Evolutionary conservation across 2,329 filamentous ascomycete species (phyloP).

Genomic region (Herpotrichia juniperi): DNA sequence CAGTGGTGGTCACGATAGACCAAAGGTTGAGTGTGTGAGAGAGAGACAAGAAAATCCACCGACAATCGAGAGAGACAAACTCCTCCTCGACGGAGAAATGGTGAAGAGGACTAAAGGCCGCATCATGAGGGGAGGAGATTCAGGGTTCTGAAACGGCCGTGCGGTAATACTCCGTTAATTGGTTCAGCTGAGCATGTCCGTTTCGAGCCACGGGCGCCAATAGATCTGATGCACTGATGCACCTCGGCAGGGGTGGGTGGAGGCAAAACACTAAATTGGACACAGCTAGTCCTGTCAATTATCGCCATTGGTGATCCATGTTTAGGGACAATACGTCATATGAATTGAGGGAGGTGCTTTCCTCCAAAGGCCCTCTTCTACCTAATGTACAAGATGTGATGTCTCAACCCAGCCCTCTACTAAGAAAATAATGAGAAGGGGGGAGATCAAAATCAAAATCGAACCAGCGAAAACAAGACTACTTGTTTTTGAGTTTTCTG

Average conservation of each 20-base stretch:
- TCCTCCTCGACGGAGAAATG: constrained; percentile 34
- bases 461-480: constrained; percentile 29
- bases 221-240: neutral
- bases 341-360: constrained; percentile 5
- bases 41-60: constrained; percentile 39
- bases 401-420: constrained; percentile 37
- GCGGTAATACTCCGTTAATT: constrained; percentile 11
- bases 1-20: constrained; percentile 35
- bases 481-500: constrained; percentile 45
- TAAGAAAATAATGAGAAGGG: constrained; percentile 29
- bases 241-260: neutral
- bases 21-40: constrained; percentile 28
- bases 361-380: constrained; percentile 1
- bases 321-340: neutral
- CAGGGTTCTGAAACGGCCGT: constrained; percentile 18
- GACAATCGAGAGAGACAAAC: constrained; percentile 36
- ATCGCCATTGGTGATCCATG: neutral
- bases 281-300: neutral
- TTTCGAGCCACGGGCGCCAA: constrained; percentile 13
- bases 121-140: constrained; percentile 14
- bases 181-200: constrained; percentile 3
- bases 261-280: no score
- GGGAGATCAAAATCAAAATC: constrained; percentile 42
- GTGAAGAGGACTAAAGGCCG: constrained; percentile 16
- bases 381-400: constrained; percentile 29